These are phyloP conservation scores for Piper longum DNA, from an alignment of 164 flowering plant genomes.

Conservation along the genomic window DNA sequence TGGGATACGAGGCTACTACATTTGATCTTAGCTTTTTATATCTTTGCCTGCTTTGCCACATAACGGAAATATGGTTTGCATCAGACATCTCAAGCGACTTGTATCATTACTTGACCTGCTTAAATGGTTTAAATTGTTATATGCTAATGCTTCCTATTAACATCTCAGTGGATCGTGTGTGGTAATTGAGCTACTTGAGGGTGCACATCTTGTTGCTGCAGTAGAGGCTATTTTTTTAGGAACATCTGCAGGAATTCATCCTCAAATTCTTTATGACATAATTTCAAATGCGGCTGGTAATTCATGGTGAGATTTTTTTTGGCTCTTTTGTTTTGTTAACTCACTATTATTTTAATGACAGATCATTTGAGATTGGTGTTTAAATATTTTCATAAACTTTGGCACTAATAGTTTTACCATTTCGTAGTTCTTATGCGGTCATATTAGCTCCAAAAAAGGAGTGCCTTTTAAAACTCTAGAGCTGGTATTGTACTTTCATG, in stretches of 20 bases:
- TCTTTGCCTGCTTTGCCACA: no score
- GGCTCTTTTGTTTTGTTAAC: neutral
- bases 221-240: constrained; percentile 83
- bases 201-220: constrained; percentile 78
- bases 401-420: no score
- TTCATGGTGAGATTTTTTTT: constrained; percentile 47
- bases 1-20: no score
- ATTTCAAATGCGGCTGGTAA: constrained; percentile 98
- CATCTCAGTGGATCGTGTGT: constrained; percentile 60
- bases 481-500: neutral
- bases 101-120: neutral
- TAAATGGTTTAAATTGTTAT: neutral
- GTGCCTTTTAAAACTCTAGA: no score
- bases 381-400: no score
- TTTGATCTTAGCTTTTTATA: no score
- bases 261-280: constrained; percentile 78
- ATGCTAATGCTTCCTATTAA: neutral
- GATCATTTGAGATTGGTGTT: no score
- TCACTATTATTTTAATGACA: no score
- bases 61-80: no score
- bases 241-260: constrained; percentile 71
- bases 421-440: neutral
- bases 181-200: constrained; percentile 81
- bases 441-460: neutral
- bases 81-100: no score